Base-by-base conservation (phyloP, 768 basidiomycete species). In the Hypholoma sublateritium region DNA sequence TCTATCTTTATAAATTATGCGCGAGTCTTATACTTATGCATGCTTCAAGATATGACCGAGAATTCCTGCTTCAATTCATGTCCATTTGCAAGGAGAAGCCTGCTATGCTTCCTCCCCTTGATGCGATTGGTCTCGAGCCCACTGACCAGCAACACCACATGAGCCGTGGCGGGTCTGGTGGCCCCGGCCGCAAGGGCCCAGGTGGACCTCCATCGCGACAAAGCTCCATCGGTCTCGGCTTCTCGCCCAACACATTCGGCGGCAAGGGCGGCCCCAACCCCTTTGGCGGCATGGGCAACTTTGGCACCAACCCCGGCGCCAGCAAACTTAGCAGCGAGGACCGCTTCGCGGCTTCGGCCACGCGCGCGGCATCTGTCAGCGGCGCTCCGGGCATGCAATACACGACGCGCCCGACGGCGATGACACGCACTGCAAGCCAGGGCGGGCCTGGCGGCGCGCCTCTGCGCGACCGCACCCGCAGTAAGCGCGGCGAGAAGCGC, bases 41-140 rank as follows among this genome's bases (percentile, higher is more conserved):
- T n/a, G 13, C 58, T 36, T 62, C 21, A 59, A 93, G 96, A 66
- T 99, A 99, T 70, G 94, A 98, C 70, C 93, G 95, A 35, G 93
- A 95, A 17, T 99, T 99, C 85, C 82, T 99, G 22, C 74, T 99
- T 57, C 96, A 99, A 69, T 99, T 99, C 77, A 95, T 97, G 91
- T 74, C 76, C 21, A 74, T 96, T 58, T 99, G 97, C 80, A 91
- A 86, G 71, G 96, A 98, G 76, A 95, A 95, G 72, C 96, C 97
- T 3, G 93, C 92, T 53, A 80, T 83, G 54, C 86, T 98, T 24
- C 93, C 94, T 39, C 85, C 93, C 58, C 82, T 98, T 53, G 93
- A 94, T 62, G 88, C 89, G 9, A 88, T 98, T 65, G 96, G 96
- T 54, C 84, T 98, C 51, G 93, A 95, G 66, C 89, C 91, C 9